Base-by-base conservation (phyloP, 176 grass and related monocot species). In the Juncus effusus region DNA sequence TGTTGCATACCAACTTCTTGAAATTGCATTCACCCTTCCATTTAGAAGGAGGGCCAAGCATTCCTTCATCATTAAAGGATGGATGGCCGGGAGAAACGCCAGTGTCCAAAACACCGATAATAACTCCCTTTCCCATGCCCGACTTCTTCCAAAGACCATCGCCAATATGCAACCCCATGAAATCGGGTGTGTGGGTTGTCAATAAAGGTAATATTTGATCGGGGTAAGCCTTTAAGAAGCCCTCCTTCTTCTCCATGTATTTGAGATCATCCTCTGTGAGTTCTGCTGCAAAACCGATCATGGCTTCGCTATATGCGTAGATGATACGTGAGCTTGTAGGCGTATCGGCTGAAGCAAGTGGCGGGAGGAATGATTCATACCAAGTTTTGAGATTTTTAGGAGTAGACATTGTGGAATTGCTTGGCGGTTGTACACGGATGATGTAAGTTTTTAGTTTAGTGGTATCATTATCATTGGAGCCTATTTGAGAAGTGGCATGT, bases 301-400 rank as follows among this genome's bases (percentile, higher is more conserved):
- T 65, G 53, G 74, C 62, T 51, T 61, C 56, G 54, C 65, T 51
- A 51, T 85, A 75, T 37, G 60, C 70, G 73, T 63, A 63, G 63
- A 78, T 51, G n/a, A 78, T 13, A 76, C 67, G 70, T 35, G 49
- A 65, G 10, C 45, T 16, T n/a, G 44, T 15, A 6, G 7, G 10
- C 5, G 42, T 39, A 2, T 3, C 2, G 19, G 45, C 14, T 15
- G 2, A 10, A 28, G 42, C 12, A n/a, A 37, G 12, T 38, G 42
- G 4, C 38, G 39, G 47, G 9, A 76, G 45, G 16, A 76, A 65
- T 12, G 73, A 76, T 15, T 42, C 41, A 19, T 76, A 54, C 59
- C 60, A 64, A 11, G 10, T 14, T 14, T 76, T 41, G 4, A 54
- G 59, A 54, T 61, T 35, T 3, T 64, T 16, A 10, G 52, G 11